A percentile compares a stretch with the other conserved stretches of the same genome.
Evolutionary conservation across 176 grass and related monocot genomes (phyloP).

Genomic region (Luzula sylvatica): DNA sequence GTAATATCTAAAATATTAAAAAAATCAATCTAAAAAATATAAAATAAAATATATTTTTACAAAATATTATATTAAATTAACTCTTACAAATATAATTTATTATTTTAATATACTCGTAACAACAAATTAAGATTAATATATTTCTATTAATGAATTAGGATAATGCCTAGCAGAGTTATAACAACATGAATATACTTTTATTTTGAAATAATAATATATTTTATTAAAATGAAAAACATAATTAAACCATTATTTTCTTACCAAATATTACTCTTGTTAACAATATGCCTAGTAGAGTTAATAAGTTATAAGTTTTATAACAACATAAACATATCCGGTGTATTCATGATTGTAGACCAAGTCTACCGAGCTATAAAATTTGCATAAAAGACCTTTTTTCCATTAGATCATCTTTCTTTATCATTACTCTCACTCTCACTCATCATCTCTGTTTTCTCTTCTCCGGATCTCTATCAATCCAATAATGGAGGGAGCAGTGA

Average conservation of each 20-base stretch:
- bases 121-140: too few relatives aligned
- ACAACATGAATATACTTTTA: not conserved
- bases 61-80: too few relatives aligned
- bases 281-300: not conserved
- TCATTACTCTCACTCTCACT: not conserved
- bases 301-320: not conserved
- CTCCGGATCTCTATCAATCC: not conserved
- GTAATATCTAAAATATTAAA: too few relatives aligned
- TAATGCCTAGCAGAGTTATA: too few relatives aligned
- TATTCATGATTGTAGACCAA: too few relatives aligned
- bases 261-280: not conserved
- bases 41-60: too few relatives aligned
- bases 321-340: too few relatives aligned
- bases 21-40: too few relatives aligned
- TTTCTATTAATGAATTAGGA: too few relatives aligned
- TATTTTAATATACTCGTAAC: too few relatives aligned
- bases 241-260: not conserved
- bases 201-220: not conserved
- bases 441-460: not conserved
- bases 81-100: too few relatives aligned
- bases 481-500: conserved; percentile 60
- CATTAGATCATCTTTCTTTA: not conserved
- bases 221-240: not conserved
- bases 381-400: not conserved
- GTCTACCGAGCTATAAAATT: not conserved